phyloP scores from a whole-genome alignment of 305 asterid species.

The Nicotiana rustica region DNA sequence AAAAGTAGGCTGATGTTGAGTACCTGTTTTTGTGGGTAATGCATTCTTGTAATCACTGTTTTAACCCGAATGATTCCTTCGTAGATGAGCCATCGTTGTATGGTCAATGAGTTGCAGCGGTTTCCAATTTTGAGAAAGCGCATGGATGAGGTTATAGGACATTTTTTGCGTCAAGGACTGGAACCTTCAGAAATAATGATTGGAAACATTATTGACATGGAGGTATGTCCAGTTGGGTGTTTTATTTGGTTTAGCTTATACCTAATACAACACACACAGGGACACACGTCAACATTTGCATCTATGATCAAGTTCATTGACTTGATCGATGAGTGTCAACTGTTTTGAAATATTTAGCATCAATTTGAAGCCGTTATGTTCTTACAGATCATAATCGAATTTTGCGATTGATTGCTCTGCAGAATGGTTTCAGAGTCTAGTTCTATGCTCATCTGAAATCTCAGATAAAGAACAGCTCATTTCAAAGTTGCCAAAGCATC shows the following conservation, averaged over 20 bases:
- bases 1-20: constrained; percentile 56
- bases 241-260: constrained; percentile 20
- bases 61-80: constrained; percentile 19
- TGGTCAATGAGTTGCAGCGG: constrained; percentile 77
- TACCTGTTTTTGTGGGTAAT: not conserved
- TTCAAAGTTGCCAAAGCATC: not conserved
- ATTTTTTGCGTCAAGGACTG: constrained; percentile 86
- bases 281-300: not conserved
- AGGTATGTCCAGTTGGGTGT: constrained; percentile 55
- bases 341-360: not conserved
- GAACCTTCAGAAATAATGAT: constrained; percentile 95
- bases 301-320: constrained; percentile 9
- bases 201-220: constrained; percentile 94
- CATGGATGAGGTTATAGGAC: constrained; percentile 77
- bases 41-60: constrained; percentile 1
- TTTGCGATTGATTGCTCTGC: not conserved
- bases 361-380: not conserved
- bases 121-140: constrained; percentile 75
- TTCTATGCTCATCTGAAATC: constrained; percentile 15
- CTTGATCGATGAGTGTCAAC: not conserved
- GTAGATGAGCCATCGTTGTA: constrained; percentile 86
- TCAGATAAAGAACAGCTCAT: constrained; percentile 9
- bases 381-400: not conserved
- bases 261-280: not conserved
- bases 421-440: constrained; percentile 13